These are phyloP conservation scores for Hirsutella thompsonii DNA, from an alignment of 2,329 filamentous ascomycete species.

Conservation along the genomic window DNA sequence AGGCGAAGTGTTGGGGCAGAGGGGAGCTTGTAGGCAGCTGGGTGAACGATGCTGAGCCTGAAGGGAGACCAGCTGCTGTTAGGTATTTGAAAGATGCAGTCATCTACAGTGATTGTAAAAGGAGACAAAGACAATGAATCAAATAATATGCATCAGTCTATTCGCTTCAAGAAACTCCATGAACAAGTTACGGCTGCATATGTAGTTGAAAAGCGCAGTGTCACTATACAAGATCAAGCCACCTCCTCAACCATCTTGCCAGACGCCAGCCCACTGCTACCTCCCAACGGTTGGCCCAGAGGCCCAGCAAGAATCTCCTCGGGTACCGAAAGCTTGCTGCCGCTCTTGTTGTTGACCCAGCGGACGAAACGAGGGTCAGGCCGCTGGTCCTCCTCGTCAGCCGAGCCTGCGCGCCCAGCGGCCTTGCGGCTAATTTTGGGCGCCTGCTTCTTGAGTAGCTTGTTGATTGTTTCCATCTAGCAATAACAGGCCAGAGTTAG, in stretches of 20 bases:
- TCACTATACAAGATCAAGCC: constrained; percentile 16
- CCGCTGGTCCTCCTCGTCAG: constrained; percentile 32
- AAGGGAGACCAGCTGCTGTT: no score
- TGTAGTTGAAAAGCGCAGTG: background rate
- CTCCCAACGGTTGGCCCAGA: constrained; percentile 43
- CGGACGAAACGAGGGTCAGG: constrained; percentile 52
- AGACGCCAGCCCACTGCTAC: constrained; percentile 13
- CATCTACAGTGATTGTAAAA: no score
- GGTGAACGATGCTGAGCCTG: no score
- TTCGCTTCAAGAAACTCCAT: no score
- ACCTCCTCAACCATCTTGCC: constrained; percentile 45
- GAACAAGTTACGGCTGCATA: no score
- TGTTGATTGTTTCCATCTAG: constrained; percentile 84
- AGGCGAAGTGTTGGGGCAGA: no score
- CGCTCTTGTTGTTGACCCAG: constrained; percentile 56
- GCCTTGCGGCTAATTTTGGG: constrained; percentile 55
- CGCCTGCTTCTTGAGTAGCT: constrained; percentile 74
- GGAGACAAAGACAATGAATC: no score
- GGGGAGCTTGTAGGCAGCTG: no score
- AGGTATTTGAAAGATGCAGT: no score
- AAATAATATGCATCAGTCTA: no score
- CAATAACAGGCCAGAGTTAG: constrained; percentile 2
- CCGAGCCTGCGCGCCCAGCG: constrained; percentile 32
- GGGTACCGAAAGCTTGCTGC: constrained; percentile 51
- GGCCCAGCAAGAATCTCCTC: constrained; percentile 55